phyloP scores from a whole-genome alignment of 1,284 basidiomycete genomes.

The Neolentinus lepideus region DNA sequence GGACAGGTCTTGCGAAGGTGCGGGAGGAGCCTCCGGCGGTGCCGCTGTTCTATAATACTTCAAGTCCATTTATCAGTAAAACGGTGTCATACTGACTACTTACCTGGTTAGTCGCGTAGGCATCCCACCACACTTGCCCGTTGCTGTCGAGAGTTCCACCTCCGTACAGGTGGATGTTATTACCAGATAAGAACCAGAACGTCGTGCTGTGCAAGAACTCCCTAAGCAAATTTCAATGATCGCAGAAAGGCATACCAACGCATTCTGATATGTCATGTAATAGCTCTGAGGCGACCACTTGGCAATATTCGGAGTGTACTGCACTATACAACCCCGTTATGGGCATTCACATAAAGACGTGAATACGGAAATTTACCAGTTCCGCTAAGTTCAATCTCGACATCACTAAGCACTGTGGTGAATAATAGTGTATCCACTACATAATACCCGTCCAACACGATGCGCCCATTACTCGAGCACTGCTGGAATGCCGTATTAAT shows the following conservation, averaged over 20 bases:
- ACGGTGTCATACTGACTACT: conserved; percentile 1
- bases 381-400: conserved; percentile 32
- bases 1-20: conserved; percentile 55
- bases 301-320: conserved; percentile 35
- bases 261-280: conserved; percentile 35
- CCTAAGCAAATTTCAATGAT: background rate
- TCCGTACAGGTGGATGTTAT: conserved; percentile 35
- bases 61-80: conserved; percentile 2
- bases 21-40: conserved; percentile 35
- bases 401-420: conserved; percentile 28
- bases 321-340: conserved; percentile 14
- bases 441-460: conserved; percentile 28
- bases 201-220: conserved; percentile 30
- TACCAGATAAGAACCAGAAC: conserved; percentile 38
- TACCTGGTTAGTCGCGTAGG: conserved; percentile 17
- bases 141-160: conserved; percentile 34
- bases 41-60: conserved; percentile 21
- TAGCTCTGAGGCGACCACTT: conserved; percentile 36
- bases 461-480: conserved; percentile 21
- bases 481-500: conserved; percentile 25
- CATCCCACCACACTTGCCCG: conserved; percentile 33
- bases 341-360: background rate
- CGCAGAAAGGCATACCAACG: conserved; percentile 17
- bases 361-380: conserved; percentile 15
- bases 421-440: conserved; percentile 33